Evolutionary conservation across 2,329 filamentous ascomycete species (phyloP).

Genomic region (Fusarium metavorans): DNA sequence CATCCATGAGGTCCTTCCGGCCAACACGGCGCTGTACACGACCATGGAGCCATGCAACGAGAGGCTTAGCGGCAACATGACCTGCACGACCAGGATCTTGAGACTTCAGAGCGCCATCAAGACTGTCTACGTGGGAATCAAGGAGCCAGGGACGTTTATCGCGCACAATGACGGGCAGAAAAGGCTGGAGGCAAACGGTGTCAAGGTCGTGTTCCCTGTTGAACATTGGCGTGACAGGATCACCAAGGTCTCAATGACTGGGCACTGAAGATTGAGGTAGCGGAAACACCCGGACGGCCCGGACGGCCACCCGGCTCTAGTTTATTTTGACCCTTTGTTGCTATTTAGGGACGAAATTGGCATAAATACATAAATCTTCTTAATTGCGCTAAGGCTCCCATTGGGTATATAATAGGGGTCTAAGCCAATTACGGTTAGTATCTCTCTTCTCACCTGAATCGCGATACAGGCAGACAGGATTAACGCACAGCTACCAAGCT

Average conservation of each 20-base stretch:
- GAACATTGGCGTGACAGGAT: conserved; percentile 66
- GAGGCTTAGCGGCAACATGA: conserved; percentile 54
- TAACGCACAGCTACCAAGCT: too few relatives aligned
- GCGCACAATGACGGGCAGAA: conserved; percentile 46
- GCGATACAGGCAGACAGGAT: too few relatives aligned
- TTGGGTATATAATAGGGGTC: too few relatives aligned
- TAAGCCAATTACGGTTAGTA: too few relatives aligned
- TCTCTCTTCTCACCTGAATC: too few relatives aligned
- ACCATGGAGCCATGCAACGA: conserved; percentile 61
- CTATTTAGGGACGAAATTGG: too few relatives aligned
- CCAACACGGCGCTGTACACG: conserved; percentile 56
- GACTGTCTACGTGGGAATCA: conserved; percentile 54
- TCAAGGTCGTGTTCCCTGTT: conserved; percentile 50
- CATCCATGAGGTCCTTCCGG: conserved; percentile 52
- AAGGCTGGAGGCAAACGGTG: conserved; percentile 40
- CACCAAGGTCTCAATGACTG: conserved; percentile 69
- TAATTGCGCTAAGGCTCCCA: too few relatives aligned
- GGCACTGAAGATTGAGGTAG: conserved; percentile 57
- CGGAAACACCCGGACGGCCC: neutral
- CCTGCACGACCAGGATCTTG: conserved; percentile 53
- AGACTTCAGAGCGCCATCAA: conserved; percentile 48
- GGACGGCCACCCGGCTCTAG: neutral
- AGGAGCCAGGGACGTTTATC: conserved; percentile 54
- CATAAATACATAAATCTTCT: too few relatives aligned
- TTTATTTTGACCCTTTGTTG: neutral